Evolutionary conservation across 768 basidiomycete genomes (phyloP).

Genomic region (Lactarius hengduanensis): DNA sequence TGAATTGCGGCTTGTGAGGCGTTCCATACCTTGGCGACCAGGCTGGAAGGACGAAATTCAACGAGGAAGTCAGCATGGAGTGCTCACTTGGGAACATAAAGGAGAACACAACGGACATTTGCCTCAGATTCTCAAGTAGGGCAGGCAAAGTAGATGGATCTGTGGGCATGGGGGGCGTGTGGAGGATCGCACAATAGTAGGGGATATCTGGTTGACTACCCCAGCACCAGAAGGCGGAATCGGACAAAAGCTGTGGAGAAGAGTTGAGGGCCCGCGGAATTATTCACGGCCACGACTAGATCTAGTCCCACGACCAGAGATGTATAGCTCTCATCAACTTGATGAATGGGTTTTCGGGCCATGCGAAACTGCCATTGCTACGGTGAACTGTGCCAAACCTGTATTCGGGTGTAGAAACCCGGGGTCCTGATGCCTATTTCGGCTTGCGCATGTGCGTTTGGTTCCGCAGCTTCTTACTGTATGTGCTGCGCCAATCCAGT

Average conservation of each 20-base stretch:
- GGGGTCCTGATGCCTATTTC: no score
- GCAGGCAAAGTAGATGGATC: not conserved
- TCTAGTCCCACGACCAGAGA: not conserved
- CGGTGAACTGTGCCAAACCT: no score
- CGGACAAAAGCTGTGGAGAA: not conserved
- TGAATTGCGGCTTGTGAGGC: no score
- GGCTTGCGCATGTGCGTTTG: no score
- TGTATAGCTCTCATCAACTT: no score
- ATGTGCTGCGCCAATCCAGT: not conserved
- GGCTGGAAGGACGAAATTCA: not conserved
- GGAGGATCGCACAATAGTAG: not conserved
- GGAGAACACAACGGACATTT: slow-evolving; percentile 20
- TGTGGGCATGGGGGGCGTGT: not conserved
- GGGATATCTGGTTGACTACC: not conserved
- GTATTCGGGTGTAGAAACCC: no score
- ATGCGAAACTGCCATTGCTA: no score
- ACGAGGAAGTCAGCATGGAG: slow-evolving; percentile 7
- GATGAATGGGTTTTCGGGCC: no score
- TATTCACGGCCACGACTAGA: not conserved
- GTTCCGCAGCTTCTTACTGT: no score
- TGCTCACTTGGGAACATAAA: not conserved
- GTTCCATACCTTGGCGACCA: slow-evolving; percentile 24
- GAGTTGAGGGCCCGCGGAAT: not conserved
- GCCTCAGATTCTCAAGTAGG: slow-evolving; percentile 8
- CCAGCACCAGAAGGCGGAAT: not conserved